Conservation (phyloP, 306 rosid genomes). For the Rubus idaeus region DNA sequence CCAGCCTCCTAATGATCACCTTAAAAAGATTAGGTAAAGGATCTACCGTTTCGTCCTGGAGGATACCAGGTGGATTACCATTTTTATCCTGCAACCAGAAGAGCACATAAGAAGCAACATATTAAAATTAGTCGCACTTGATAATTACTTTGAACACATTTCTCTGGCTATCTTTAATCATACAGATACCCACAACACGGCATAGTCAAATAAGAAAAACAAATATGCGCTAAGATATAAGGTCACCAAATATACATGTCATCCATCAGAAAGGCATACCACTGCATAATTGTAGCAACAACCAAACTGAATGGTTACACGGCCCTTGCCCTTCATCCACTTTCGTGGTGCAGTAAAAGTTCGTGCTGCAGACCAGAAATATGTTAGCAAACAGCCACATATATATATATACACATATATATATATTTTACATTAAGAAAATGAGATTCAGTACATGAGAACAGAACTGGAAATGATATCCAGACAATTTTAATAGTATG, state of each 20-base stretch:
- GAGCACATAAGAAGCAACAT: not conserved
- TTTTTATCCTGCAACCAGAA: slow-evolving; percentile 68
- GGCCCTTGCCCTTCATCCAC: slow-evolving; percentile 99
- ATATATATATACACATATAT: not conserved
- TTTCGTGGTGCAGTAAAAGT: slow-evolving; percentile 84
- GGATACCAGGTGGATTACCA: slow-evolving; percentile 93
- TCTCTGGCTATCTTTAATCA: slow-evolving; percentile 4
- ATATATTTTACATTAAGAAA: slow-evolving; percentile 5
- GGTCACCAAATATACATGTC: not conserved
- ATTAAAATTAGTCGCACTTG: slow-evolving; percentile 11
- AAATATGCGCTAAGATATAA: not conserved
- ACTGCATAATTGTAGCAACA: slow-evolving; percentile 92
- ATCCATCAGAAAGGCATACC: slow-evolving; percentile 43
- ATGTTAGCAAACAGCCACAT: slow-evolving; percentile 8
- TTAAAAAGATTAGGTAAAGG: slow-evolving; percentile 85
- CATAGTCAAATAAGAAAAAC: not conserved
- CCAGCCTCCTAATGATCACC: slow-evolving; percentile 86
- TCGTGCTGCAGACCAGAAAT: slow-evolving; percentile 54
- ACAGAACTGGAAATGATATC: not conserved
- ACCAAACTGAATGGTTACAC: slow-evolving; percentile 87
- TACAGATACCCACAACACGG: slow-evolving; percentile 9
- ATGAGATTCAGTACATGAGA: slow-evolving; percentile 5
- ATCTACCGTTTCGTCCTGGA: slow-evolving; percentile 52
- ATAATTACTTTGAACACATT: slow-evolving; percentile 16
- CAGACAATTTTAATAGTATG: not conserved